phyloP scores from a whole-genome alignment of 1,139 yeast species.

The Yamadazyma dendronema region DNA sequence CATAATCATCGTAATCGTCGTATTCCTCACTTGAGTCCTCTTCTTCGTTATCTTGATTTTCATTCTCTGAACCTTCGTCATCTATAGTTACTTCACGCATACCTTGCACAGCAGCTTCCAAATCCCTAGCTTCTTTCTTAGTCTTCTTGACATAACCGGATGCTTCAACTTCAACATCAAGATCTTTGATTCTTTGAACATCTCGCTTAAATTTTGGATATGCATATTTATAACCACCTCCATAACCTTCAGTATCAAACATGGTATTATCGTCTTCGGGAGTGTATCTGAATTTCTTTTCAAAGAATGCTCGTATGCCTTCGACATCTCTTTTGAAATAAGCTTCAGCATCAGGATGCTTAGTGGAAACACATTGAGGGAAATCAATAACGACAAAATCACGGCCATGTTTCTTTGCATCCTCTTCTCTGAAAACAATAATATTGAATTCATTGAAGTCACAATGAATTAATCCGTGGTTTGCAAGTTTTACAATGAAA shows the following conservation, averaged over 20 bases:
- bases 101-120: constrained; percentile 70
- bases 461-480: constrained; percentile 91
- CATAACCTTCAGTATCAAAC: constrained; percentile 76
- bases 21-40: constrained; percentile 33
- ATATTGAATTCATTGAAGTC: constrained; percentile 97
- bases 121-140: constrained; percentile 52
- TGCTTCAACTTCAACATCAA: constrained; percentile 85
- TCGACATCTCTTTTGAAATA: constrained; percentile 92
- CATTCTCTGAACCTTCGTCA: constrained; percentile 19
- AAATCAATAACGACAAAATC: constrained; percentile 92
- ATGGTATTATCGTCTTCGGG: constrained; percentile 64
- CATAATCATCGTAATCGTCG: constrained; percentile 35
- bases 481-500: constrained; percentile 79
- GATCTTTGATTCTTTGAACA: constrained; percentile 59
- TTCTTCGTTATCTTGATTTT: constrained; percentile 29
- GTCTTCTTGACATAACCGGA: constrained; percentile 84
- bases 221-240: constrained; percentile 74
- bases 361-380: constrained; percentile 95
- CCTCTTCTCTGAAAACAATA: constrained; percentile 68
- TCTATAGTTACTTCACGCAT: constrained; percentile 50
- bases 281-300: constrained; percentile 68
- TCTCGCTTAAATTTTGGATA: constrained; percentile 82
- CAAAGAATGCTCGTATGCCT: constrained; percentile 81
- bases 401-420: constrained; percentile 47
- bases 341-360: constrained; percentile 82